These are phyloP conservation scores for Citrullus colocynthis DNA, from an alignment of 306 rosid genomes.

Conservation along the genomic window DNA sequence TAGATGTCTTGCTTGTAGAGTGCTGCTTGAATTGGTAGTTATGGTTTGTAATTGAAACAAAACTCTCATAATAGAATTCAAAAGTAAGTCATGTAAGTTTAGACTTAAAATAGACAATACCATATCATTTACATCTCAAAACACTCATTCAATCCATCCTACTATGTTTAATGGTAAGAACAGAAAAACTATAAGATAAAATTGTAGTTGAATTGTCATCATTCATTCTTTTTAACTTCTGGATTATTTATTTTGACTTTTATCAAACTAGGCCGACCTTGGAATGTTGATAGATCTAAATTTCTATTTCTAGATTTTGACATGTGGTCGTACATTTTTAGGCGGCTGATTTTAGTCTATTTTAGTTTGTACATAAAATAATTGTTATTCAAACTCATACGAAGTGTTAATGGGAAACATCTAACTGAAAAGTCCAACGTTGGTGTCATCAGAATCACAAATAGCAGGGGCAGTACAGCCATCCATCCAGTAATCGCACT, in stretches of 20 bases:
- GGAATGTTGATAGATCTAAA: not conserved
- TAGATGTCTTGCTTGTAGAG: not conserved
- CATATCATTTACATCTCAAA: not conserved
- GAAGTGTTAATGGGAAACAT: not conserved
- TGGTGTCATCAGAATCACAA: not conserved
- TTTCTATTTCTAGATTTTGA: not conserved
- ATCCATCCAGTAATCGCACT: not conserved
- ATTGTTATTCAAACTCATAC: not conserved
- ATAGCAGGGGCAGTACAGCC: conserved; percentile 2
- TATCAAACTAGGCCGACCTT: not conserved
- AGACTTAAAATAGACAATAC: no score
- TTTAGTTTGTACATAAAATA: not conserved
- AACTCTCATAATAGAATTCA: not conserved
- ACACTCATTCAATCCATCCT: no score
- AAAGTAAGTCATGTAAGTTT: not conserved
- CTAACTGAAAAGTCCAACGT: not conserved
- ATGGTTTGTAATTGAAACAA: no score
- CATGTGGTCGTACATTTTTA: not conserved
- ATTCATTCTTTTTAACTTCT: no score
- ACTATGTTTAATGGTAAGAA: no score
- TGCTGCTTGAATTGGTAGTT: not conserved
- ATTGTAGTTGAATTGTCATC: no score
- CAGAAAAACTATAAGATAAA: no score
- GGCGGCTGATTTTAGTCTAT: not conserved
- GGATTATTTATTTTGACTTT: no score